These are phyloP conservation scores for Penicillium goetzii DNA, from an alignment of 495 filamentous ascomycete genomes.

Conservation along the genomic window DNA sequence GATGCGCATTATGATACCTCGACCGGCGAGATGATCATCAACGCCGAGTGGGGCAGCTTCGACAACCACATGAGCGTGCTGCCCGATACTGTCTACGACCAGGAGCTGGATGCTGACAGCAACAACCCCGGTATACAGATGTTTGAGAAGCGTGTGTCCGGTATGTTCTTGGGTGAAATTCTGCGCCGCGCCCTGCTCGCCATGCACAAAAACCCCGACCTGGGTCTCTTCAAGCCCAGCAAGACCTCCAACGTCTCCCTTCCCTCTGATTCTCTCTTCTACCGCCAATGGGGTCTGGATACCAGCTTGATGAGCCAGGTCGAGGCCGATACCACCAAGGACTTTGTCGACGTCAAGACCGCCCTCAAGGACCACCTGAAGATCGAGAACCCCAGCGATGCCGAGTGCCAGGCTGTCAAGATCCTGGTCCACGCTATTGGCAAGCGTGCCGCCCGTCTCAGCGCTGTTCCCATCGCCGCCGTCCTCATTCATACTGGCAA, in stretches of 20 bases:
- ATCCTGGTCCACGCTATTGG: conserved; percentile 80
- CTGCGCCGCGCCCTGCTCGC: conserved; percentile 74
- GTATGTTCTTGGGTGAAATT: conserved; percentile 98
- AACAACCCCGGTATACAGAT: conserved; percentile 96
- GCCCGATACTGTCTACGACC: conserved; percentile 84
- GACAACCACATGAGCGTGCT: conserved; percentile 89
- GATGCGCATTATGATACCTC: conserved; percentile 71
- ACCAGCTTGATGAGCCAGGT: conserved; percentile 82
- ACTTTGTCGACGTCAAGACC: conserved; percentile 67
- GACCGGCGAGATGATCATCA: conserved; percentile 95
- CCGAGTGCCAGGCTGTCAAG: conserved; percentile 84
- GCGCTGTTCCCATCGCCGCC: conserved; percentile 82
- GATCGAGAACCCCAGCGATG: conserved; percentile 67
- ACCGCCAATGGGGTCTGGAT: conserved; percentile 85
- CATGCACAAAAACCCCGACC: conserved; percentile 61
- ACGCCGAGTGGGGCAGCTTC: conserved; percentile 98
- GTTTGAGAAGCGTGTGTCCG: conserved; percentile 97
- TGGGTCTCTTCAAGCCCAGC: conserved; percentile 71
- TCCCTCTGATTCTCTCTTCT: conserved; percentile 64
- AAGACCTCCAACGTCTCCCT: conserved; percentile 73
- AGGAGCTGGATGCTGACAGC: conserved; percentile 72
- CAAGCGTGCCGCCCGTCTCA: conserved; percentile 84
- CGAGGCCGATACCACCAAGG: conserved; percentile 69
- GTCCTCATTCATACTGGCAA: conserved; percentile 75
- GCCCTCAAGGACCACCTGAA: conserved; percentile 75